phyloP scores from a whole-genome alignment of 768 basidiomycete species.

The Boletus insuetus region DNA sequence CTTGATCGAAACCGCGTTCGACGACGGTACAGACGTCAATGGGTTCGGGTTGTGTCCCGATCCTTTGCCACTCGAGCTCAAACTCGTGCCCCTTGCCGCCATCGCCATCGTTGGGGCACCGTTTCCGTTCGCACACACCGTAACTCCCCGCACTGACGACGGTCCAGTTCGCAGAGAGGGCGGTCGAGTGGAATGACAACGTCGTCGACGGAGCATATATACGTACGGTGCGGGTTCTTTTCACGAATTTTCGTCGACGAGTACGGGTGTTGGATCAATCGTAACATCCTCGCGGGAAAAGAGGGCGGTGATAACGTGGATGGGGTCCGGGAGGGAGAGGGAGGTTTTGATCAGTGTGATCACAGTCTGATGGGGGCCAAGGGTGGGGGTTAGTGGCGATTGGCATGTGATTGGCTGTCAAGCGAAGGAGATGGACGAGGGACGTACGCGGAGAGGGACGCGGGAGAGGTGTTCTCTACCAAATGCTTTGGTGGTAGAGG shows the following conservation, averaged over 20 bases:
- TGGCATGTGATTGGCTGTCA: background rate
- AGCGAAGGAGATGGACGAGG: too few relatives aligned
- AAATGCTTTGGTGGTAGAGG: constrained; percentile 25
- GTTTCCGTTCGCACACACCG: too few relatives aligned
- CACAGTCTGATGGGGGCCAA: constrained; percentile 22
- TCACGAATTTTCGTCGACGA: constrained; percentile 33
- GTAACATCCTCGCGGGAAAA: constrained; percentile 32
- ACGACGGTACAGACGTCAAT: constrained; percentile 14
- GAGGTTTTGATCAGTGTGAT: constrained; percentile 21
- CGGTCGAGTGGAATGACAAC: constrained; percentile 5
- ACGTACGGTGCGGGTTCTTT: constrained; percentile 31
- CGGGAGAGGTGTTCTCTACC: constrained; percentile 32
- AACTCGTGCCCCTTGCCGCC: too few relatives aligned
- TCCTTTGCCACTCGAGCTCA: background rate
- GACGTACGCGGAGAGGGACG: constrained; percentile 31
- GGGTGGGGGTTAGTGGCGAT: background rate
- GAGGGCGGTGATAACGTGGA: constrained; percentile 22
- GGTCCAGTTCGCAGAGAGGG: background rate
- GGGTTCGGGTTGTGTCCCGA: constrained; percentile 24
- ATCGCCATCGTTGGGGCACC: too few relatives aligned
- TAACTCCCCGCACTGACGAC: background rate
- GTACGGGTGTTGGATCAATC: constrained; percentile 16
- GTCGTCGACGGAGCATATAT: constrained; percentile 22
- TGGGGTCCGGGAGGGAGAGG: constrained; percentile 14
- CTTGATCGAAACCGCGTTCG: constrained; percentile 20